Evolutionary conservation across 805 yeast species (phyloP).

Genomic region (Candida methanosorbosa): DNA sequence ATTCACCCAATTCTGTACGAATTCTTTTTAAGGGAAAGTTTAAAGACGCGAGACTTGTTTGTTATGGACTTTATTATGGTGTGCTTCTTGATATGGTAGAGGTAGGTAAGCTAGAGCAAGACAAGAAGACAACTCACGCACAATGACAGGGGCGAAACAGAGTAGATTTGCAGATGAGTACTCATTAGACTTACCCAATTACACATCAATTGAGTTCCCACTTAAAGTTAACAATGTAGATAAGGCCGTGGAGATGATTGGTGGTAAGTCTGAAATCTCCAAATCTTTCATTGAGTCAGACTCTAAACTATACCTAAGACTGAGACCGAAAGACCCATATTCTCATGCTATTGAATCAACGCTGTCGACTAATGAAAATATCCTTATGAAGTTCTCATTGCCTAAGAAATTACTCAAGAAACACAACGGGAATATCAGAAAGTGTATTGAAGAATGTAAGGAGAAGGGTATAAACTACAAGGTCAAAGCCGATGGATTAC

Average conservation of each 20-base stretch:
- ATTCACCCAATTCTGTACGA: background rate
- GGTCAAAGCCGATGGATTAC: conserved; percentile 55
- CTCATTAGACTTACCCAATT: conserved; percentile 66
- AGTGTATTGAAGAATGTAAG: conserved; percentile 31
- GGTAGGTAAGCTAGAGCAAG: too few species aligned
- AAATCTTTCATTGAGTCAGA: conserved; percentile 31
- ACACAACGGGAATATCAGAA: conserved; percentile 32
- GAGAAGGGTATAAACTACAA: conserved; percentile 23
- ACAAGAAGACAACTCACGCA: too few species aligned
- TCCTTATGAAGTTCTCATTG: conserved; percentile 48
- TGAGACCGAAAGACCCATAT: conserved; percentile 26
- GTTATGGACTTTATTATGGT: too few species aligned
- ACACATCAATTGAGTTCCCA: conserved; percentile 73
- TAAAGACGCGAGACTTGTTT: too few species aligned
- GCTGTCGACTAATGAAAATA: conserved; percentile 43
- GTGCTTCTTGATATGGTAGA: too few species aligned
- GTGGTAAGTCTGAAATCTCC: conserved; percentile 42
- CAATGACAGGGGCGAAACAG: too few species aligned
- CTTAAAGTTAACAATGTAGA: conserved; percentile 52
- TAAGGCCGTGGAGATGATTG: conserved; percentile 61
- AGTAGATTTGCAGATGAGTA: conserved; percentile 30
- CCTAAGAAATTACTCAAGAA: conserved; percentile 44
- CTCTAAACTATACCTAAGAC: conserved; percentile 17
- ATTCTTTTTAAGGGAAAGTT: too few species aligned
- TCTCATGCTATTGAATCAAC: conserved; percentile 59